A percentile compares a stretch with the other conserved stretches of the same genome.
phyloP scores from a whole-genome alignment of 78 protist genomes.

The Fonticula alba region DNA sequence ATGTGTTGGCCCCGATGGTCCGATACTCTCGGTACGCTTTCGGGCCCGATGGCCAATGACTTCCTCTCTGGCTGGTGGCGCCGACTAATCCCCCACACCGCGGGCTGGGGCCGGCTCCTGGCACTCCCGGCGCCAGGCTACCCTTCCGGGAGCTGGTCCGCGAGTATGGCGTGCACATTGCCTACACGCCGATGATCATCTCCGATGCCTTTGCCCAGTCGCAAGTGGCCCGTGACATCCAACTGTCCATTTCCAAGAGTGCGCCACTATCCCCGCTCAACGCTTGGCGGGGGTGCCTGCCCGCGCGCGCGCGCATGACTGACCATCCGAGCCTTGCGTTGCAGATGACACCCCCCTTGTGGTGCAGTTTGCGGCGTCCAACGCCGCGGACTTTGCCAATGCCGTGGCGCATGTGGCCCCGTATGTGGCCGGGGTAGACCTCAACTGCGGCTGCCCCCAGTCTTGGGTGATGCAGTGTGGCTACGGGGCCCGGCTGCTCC shows the following conservation, averaged over 20 bases:
- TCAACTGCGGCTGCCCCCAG: conserved; percentile 80
- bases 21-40: conserved; percentile 22
- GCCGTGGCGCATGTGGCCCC: conserved; percentile 40
- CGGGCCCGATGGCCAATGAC: too few relatives aligned
- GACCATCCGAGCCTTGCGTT: background rate
- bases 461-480: conserved; percentile 57
- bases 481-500: conserved; percentile 29
- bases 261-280: conserved; percentile 4
- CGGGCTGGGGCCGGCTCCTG: too few relatives aligned
- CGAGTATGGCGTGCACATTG: conserved; percentile 35
- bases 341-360: conserved; percentile 42
- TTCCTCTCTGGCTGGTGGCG: too few relatives aligned
- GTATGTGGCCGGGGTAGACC: conserved; percentile 27
- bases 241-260: conserved; percentile 28
- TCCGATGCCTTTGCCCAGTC: conserved; percentile 5
- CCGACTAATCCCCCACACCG: too few relatives aligned
- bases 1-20: conserved; percentile 55
- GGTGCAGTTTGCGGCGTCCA: conserved; percentile 56
- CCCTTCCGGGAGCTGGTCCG: conserved; percentile 10
- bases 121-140: too few relatives aligned
- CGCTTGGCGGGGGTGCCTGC: background rate
- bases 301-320: background rate
- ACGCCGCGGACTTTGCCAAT: conserved; percentile 14
- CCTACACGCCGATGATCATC: conserved; percentile 53
- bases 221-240: conserved; percentile 25